Evolutionary conservation across 306 rosid species (phyloP).

Genomic region (Ormosia semicastrata): DNA sequence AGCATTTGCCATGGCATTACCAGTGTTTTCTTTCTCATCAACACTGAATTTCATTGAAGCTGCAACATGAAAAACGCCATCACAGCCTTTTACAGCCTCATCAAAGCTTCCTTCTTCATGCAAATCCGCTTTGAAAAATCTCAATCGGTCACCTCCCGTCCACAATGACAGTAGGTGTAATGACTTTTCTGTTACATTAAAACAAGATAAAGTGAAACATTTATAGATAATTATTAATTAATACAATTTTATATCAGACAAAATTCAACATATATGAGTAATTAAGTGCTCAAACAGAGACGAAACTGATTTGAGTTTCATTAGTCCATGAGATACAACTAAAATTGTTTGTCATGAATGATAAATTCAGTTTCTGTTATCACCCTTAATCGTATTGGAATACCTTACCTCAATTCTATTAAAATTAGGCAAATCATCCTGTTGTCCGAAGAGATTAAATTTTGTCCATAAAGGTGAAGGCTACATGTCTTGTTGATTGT

Average conservation of each 20-base stretch:
- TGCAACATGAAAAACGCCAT: constrained; percentile 78
- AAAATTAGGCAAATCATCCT: background rate
- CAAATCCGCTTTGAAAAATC: constrained; percentile 68
- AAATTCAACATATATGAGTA: background rate
- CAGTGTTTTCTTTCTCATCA: constrained; percentile 45
- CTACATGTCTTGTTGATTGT: too few relatives aligned
- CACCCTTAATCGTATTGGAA: background rate
- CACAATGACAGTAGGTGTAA: constrained; percentile 55
- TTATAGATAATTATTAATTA: background rate
- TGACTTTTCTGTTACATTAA: constrained; percentile 56
- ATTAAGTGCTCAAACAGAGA: too few relatives aligned
- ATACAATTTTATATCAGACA: background rate
- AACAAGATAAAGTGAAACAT: background rate
- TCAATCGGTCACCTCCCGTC: constrained; percentile 47
- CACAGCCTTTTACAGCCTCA: constrained; percentile 67
- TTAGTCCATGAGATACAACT: background rate
- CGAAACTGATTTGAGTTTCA: too few relatives aligned
- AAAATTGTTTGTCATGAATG: background rate
- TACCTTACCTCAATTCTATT: background rate
- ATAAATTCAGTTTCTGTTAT: background rate
- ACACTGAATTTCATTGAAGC: constrained; percentile 68
- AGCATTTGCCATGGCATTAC: constrained; percentile 30
- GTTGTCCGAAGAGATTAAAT: background rate
- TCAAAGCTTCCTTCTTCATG: constrained; percentile 71
- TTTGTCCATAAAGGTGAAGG: background rate